A percentile compares a stretch with the other conserved stretches of the same genome.
Evolutionary conservation across 176 grass and related monocot genomes (phyloP).

Genomic region (Triticum aestivum): DNA sequence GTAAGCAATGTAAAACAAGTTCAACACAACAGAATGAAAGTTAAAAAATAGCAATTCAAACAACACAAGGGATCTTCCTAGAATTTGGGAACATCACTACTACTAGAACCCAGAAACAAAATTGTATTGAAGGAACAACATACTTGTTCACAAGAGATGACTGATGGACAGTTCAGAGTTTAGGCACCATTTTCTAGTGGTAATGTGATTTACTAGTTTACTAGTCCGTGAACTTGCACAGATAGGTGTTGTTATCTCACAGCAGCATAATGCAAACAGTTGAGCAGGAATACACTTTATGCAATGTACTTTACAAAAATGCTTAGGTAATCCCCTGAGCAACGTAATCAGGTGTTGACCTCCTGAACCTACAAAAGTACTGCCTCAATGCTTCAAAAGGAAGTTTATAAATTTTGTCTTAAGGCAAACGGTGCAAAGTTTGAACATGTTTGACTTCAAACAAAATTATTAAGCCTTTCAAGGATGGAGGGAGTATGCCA

Average conservation of each 20-base stretch:
- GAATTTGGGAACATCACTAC: not conserved
- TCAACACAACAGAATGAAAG: not conserved
- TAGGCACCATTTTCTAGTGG: not conserved
- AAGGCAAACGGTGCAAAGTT: no score
- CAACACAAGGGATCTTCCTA: not conserved
- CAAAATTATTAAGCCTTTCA: no score
- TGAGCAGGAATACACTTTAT: not conserved
- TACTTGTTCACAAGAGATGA: not conserved
- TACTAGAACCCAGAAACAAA: not conserved
- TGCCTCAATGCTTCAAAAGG: no score
- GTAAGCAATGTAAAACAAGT: constrained; percentile 21
- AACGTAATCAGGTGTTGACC: not conserved
- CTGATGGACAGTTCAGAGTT: not conserved
- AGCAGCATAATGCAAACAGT: not conserved
- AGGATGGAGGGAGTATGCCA: not conserved
- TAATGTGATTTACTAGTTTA: not conserved
- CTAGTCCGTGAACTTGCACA: not conserved
- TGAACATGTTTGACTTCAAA: no score
- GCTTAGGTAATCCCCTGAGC: not conserved
- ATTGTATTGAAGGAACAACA: not conserved
- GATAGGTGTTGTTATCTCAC: not conserved
- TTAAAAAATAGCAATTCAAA: not conserved
- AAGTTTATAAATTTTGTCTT: no score
- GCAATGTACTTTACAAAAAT: not conserved
- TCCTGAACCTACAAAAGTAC: not conserved